Evolutionary conservation across 176 grass and related monocot genomes (phyloP).

Genomic region (Pharus latifolius): DNA sequence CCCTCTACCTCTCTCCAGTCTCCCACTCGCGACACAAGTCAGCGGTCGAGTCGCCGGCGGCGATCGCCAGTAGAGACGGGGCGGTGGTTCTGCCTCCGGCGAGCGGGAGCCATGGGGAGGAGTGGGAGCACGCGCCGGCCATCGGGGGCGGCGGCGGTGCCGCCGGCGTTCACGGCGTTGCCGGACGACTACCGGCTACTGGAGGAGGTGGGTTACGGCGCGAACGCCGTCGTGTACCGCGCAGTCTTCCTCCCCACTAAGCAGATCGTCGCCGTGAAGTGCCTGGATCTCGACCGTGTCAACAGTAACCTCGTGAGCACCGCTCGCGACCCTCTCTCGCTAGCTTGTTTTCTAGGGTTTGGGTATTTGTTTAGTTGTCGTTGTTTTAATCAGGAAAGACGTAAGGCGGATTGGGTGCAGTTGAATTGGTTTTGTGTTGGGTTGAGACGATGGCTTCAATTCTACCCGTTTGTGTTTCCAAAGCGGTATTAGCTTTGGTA

Average conservation of each 20-base stretch:
- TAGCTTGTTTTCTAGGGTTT: conserved; percentile 8
- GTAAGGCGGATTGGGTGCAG: not conserved
- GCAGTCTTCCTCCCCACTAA: conserved; percentile 59
- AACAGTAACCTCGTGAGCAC: conserved; percentile 86
- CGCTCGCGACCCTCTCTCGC: not conserved
- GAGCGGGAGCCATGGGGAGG: conserved; percentile 3
- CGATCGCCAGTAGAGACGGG: conserved; percentile 11
- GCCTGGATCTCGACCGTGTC: conserved; percentile 87
- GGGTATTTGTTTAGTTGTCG: not conserved
- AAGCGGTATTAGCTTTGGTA: not conserved
- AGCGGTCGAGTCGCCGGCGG: conserved; percentile 2
- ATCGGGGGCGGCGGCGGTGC: not conserved
- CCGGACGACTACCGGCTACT: conserved; percentile 56
- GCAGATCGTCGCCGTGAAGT: conserved; percentile 75
- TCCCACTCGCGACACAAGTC: conserved; percentile 14
- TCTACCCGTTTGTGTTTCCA: not conserved
- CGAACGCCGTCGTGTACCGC: conserved; percentile 82
- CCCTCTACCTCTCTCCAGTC: not conserved
- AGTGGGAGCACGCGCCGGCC: conserved; percentile 4
- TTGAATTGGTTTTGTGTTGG: not conserved
- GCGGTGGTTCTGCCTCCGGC: not conserved
- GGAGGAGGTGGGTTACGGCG: conserved; percentile 90
- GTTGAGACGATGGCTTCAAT: not conserved
- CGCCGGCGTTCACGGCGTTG: conserved; percentile 34
- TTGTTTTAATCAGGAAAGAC: not conserved